phyloP scores from a whole-genome alignment of 768 basidiomycete genomes.

The Pisolithus albus region DNA sequence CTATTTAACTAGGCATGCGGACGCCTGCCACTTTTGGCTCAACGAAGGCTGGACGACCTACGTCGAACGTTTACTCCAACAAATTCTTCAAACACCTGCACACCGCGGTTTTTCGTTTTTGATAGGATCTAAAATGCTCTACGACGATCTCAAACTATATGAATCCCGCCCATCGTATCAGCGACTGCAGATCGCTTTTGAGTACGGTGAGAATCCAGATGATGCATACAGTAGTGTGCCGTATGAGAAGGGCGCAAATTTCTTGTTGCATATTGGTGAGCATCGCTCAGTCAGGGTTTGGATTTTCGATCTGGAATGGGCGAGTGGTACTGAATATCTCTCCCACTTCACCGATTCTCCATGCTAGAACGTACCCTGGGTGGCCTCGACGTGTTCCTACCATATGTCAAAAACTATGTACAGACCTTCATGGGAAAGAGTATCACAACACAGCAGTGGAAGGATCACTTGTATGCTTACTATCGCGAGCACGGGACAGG shows the following conservation, averaged over 20 bases:
- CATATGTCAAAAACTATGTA: conserved; percentile 80
- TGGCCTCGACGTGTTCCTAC: conserved; percentile 68
- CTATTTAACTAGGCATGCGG: conserved; percentile 42
- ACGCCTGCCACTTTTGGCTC: conserved; percentile 80
- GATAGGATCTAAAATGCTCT: conserved; percentile 64
- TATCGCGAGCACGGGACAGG: conserved; percentile 48
- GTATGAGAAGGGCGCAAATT: conserved; percentile 87
- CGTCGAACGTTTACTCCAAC: conserved; percentile 74
- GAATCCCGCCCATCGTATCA: conserved; percentile 61
- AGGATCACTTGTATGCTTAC: conserved; percentile 67
- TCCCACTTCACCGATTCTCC: not conserved
- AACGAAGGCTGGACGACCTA: conserved; percentile 96
- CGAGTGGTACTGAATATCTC: not conserved
- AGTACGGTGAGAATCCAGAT: conserved; percentile 69
- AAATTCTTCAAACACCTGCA: conserved; percentile 62
- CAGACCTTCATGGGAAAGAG: conserved; percentile 74
- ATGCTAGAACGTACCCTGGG: conserved; percentile 60
- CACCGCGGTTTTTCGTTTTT: conserved; percentile 77
- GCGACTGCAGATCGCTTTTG: conserved; percentile 69
- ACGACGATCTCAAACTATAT: conserved; percentile 63
- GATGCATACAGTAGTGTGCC: conserved; percentile 70
- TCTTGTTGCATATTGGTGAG: conserved; percentile 77
- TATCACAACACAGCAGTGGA: conserved; percentile 82
- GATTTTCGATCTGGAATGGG: not conserved
- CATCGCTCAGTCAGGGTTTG: not conserved